Base-by-base conservation (phyloP, 768 basidiomycete species). In the Macrocybe gigantea region DNA sequence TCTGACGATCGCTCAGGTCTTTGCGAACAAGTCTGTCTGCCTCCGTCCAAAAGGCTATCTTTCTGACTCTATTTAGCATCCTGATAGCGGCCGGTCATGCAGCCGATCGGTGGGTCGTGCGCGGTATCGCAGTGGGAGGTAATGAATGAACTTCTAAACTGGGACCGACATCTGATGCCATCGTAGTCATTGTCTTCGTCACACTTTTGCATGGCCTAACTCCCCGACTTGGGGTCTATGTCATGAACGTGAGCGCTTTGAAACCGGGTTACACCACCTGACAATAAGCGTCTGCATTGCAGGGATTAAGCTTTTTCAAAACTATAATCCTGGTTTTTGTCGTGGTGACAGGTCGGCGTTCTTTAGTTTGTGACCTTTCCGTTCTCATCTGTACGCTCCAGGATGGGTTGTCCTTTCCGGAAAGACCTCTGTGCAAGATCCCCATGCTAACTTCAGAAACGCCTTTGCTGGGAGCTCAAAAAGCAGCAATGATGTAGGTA, bases 331-430 rank as follows among this genome's bases (percentile, higher is more conserved):
- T 22, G 2, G 22, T 22, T 22, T 22, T 22, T 22, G 22, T 22
- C 22, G 22, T 22, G 2, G 22, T 22, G 22, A 22, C 22, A 22
- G 22, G 22, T 22, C 22, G 22, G 22, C 4, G 22, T 22, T 22
- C 22, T 22, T 2, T 22, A 22, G 22, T 22, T 22, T 4, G 22
- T 22, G 22, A 22, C 22, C 22, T 22, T 22, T 22, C 22, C 4
- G 2, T 22, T 22, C 22, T 22, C 4, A 22, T 22, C 22, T 22
- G 22, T 22, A 1, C 22, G 22, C 22, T 22, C 4, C 79, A 4
- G 76, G 77, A 54, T 76, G 80, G 66, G 78, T 77, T 15, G 83
- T 84, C 7, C 70, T 85, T 8, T 72, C 74, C 4, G 83, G 81
- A 1, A 66, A 71, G 45, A 82, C 80, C 2, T 68, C 66, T 6